Base-by-base conservation (phyloP, 495 filamentous ascomycete genomes). In the Trichoderma virens region DNA sequence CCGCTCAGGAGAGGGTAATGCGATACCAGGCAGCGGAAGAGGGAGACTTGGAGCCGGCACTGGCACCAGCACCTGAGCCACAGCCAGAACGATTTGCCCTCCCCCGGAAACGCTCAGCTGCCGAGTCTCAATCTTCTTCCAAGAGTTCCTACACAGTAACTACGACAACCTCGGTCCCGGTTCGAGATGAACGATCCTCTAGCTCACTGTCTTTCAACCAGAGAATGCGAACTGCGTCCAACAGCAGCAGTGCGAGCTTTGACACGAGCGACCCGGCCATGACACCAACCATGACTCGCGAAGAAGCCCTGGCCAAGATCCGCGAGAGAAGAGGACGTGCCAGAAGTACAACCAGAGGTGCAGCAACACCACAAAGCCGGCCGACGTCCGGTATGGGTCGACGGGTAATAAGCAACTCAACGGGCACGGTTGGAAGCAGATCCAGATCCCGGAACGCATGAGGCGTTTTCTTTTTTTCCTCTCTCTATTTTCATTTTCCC, bases 241-340 rank as follows among this genome's bases (percentile, higher is more conserved):
- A 63, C 18, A 34, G 62, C 35, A 65, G 47, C 54, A 60, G 20
- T 65, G n/a, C 61, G 35, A 71, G 66, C 35, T 81, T 81, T 63
- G 78, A 80, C 70, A 68, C 73, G 23, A 80, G 70, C 64, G 81
- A 82, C 72, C 77, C 79, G 20, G 77, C 77, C 9, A 64, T 83
- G 41, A 79, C 76, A 54, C 82, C 81, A 8, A 84, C 81, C 41
- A 82, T 85, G 80, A 79, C 80, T 34, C 74, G 83, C 61, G 83
- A 86, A 71, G 72, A 86, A 70, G 81, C 81, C n/a, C 73, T 86
- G 4, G 81, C 78, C 23, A 75, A 80, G 75, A 85, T 86, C 61
- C 71, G 78, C 47, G 80, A 82, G 66, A 75, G 83, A 0, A 70
- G 83, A 34, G 83, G 78, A 3, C 72, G 83, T 20, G 81, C 80